These are phyloP conservation scores for Rhododendron griersonianum DNA, from an alignment of 148 eudicot genomes.

Conservation along the genomic window DNA sequence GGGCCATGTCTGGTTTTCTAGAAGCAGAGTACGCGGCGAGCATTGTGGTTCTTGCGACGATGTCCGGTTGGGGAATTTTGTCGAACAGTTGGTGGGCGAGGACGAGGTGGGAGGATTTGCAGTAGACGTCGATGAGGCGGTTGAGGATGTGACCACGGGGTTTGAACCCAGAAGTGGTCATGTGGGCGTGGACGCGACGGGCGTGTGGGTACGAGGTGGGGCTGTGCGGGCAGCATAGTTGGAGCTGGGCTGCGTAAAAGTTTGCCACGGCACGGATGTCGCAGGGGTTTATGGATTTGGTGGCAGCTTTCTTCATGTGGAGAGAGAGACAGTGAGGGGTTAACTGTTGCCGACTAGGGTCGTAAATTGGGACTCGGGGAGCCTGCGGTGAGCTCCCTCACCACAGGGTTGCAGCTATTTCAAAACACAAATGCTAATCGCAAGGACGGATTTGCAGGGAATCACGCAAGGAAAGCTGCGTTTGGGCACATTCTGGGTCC, in stretches of 20 bases:
- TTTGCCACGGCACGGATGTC: conserved; percentile 45
- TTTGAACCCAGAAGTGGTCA: conserved; percentile 61
- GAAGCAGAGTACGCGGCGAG: conserved; percentile 39
- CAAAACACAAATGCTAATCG: too few relatives aligned
- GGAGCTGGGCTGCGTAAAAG: conserved; percentile 56
- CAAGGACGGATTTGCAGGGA: too few relatives aligned
- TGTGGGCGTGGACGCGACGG: conserved; percentile 60
- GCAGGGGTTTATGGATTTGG: conserved; percentile 20
- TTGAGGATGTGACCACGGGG: conserved; percentile 60
- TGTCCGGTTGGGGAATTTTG: conserved; percentile 46
- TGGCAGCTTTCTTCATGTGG: conserved; percentile 17
- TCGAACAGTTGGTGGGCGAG: conserved; percentile 60
- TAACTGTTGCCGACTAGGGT: background rate
- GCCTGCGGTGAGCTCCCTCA: too few relatives aligned
- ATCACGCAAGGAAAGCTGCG: too few relatives aligned
- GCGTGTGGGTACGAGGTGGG: conserved; percentile 39
- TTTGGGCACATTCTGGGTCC: too few relatives aligned
- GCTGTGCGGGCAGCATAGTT: conserved; percentile 39
- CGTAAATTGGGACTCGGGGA: too few relatives aligned
- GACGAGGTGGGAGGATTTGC: conserved; percentile 30
- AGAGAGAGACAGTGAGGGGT: background rate
- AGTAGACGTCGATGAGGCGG: conserved; percentile 44
- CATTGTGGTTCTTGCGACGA: conserved; percentile 53
- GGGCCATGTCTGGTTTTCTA: conserved; percentile 28
- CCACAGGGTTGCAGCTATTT: too few relatives aligned